Evolutionary conservation across 495 filamentous ascomycete genomes (phyloP).

Genomic region (Neurospora tetraspora): DNA sequence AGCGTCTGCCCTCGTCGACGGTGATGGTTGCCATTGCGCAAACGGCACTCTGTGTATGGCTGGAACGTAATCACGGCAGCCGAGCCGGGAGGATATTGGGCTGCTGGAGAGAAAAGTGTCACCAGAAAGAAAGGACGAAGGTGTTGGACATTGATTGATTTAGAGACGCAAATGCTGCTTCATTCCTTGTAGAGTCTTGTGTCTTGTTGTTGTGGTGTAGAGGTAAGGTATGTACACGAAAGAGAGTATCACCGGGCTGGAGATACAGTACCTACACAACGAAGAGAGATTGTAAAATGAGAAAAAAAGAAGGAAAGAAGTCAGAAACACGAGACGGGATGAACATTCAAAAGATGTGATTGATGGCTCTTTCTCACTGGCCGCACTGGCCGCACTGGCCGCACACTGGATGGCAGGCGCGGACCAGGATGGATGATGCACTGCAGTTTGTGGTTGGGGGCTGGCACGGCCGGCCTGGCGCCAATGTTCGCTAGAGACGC

Average conservation of each 20-base stretch:
- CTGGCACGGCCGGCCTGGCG: background rate
- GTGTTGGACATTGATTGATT: background rate
- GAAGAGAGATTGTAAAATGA: background rate
- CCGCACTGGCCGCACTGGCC: background rate
- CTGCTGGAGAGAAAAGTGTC: background rate
- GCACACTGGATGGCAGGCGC: background rate
- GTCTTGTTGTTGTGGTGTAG: background rate
- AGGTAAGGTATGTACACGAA: background rate
- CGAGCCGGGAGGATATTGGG: background rate
- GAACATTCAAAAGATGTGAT: background rate
- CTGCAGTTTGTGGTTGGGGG: background rate
- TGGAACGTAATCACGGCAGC: constrained; percentile 8
- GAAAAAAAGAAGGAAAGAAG: background rate
- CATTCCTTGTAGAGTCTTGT: background rate
- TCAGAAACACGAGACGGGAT: background rate
- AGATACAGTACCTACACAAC: background rate
- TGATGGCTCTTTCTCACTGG: background rate
- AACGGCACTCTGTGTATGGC: background rate
- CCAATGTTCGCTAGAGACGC: background rate
- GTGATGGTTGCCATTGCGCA: constrained; percentile 15
- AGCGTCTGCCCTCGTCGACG: constrained; percentile 13
- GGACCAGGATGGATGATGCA: background rate
- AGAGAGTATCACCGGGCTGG: background rate
- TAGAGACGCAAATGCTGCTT: background rate
- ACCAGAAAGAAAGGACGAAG: background rate